These are phyloP conservation scores for Phytophthora pseudosyringae DNA, from an alignment of 352 stramenopile species.

Conservation along the genomic window DNA sequence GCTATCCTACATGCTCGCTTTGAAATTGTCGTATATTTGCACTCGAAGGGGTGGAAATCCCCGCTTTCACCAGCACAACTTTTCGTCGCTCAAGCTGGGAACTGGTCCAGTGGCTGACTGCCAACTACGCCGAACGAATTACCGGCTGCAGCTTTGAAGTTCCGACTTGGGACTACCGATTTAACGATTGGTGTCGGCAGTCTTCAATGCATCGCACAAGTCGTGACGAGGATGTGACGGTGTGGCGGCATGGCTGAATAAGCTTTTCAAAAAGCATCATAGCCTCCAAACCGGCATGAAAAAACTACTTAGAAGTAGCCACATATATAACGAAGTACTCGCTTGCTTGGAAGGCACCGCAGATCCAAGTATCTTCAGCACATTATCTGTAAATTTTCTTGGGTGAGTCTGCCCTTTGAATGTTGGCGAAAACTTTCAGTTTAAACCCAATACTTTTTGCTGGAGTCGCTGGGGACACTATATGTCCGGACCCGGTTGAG, in stretches of 20 bases:
- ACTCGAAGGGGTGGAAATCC: slow-evolving; percentile 14
- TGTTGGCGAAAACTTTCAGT: too few relatives aligned
- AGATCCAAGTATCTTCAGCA: too few relatives aligned
- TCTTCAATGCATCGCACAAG: slow-evolving; percentile 9
- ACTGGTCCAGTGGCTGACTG: slow-evolving; percentile 24
- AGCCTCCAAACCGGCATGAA: too few relatives aligned
- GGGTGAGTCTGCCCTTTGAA: too few relatives aligned
- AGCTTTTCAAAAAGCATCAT: neutral
- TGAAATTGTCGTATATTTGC: slow-evolving; percentile 28
- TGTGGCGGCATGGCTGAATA: slow-evolving; percentile 12
- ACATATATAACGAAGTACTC: too few relatives aligned
- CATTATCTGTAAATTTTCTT: too few relatives aligned
- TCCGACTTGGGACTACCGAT: slow-evolving; percentile 27
- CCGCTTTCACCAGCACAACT: neutral
- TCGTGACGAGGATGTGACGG: slow-evolving; percentile 15
- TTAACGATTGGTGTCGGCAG: slow-evolving; percentile 34
- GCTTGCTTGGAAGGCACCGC: too few relatives aligned
- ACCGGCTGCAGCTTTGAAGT: slow-evolving; percentile 21
- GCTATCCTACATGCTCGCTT: slow-evolving; percentile 22
- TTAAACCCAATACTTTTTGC: too few relatives aligned
- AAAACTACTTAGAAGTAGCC: too few relatives aligned
- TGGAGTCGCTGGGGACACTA: too few relatives aligned
- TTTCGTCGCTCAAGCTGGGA: slow-evolving; percentile 17
- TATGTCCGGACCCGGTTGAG: too few relatives aligned
- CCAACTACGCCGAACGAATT: slow-evolving; percentile 13